These are phyloP conservation scores for Apiotrichum sp. DNA, from an alignment of 1,284 basidiomycete genomes.

Conservation along the genomic window DNA sequence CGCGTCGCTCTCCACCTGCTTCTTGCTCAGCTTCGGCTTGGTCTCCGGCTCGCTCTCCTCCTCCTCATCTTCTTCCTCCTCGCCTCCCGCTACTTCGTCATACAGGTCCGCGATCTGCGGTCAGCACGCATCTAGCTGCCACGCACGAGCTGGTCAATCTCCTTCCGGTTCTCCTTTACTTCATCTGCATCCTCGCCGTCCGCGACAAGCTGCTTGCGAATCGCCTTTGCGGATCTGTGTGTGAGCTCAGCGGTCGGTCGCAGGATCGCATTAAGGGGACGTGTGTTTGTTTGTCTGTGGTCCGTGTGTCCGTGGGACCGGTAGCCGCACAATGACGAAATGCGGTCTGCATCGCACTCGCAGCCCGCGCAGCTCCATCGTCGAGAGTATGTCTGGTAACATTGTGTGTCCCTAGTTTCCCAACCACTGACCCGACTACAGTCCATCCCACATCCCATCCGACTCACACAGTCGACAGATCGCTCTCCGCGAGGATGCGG, in stretches of 20 bases:
- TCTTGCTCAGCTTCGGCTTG: conserved; percentile 7
- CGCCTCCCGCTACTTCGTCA: conserved; percentile 22
- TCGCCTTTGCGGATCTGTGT: conserved; percentile 41
- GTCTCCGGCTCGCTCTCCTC: background rate
- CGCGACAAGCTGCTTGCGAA: conserved; percentile 40
- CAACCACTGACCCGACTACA: no score
- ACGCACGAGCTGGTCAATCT: conserved; percentile 30
- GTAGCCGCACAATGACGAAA: no score
- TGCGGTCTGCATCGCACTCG: no score
- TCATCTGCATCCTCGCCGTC: conserved; percentile 33
- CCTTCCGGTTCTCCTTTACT: conserved; percentile 36
- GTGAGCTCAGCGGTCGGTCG: no score
- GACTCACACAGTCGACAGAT: conserved; percentile 35
- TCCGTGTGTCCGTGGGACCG: no score
- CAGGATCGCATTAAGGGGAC: no score
- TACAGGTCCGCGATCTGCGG: conserved; percentile 37
- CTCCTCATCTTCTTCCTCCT: background rate
- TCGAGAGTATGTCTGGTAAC: no score
- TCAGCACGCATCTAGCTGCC: background rate
- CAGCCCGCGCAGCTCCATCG: background rate
- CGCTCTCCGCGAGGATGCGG: conserved; percentile 26
- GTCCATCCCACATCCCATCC: no score
- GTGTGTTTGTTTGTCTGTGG: no score
- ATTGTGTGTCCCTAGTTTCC: no score
- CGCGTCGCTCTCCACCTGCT: no score